These are phyloP conservation scores for Lichenothelia convexa DNA, from an alignment of 495 filamentous ascomycete genomes.

Conservation along the genomic window DNA sequence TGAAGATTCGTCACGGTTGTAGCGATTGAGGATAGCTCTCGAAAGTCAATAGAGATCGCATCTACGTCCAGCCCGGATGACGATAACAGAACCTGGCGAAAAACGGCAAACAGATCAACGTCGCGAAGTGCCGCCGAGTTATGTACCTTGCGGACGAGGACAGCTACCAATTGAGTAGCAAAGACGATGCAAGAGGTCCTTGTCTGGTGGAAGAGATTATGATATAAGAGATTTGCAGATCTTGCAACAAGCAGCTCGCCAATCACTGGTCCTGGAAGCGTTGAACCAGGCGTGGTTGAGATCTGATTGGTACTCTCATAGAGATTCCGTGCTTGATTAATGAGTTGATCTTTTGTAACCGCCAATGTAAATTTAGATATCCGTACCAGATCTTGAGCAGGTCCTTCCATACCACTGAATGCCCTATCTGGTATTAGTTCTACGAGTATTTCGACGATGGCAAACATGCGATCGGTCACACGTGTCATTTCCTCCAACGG, in stretches of 20 bases:
- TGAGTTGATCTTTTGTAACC: too few species aligned
- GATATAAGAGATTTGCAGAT: not conserved
- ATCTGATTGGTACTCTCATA: too few species aligned
- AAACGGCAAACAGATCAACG: not conserved
- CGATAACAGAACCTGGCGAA: not conserved
- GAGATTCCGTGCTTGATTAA: too few species aligned
- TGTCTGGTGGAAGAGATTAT: not conserved
- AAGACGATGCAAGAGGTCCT: not conserved
- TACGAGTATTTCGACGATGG: constrained; percentile 6
- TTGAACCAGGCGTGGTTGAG: not conserved
- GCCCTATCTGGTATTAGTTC: constrained; percentile 10
- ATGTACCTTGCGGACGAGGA: not conserved
- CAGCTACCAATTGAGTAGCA: not conserved
- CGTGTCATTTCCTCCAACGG: too few species aligned
- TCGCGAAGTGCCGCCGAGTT: not conserved
- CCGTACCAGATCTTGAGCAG: not conserved
- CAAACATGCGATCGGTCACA: too few species aligned
- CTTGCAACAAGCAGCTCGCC: not conserved
- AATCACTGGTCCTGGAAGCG: not conserved
- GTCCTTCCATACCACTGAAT: not conserved
- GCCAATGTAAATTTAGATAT: too few species aligned
- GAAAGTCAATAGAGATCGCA: not conserved
- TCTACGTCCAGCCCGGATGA: not conserved
- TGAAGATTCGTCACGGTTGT: not conserved
- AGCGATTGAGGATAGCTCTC: not conserved